A percentile compares a stretch with the other conserved stretches of the same genome.
Conservation (phyloP, 768 basidiomycete genomes). For the Lactarius evosmus region DNA sequence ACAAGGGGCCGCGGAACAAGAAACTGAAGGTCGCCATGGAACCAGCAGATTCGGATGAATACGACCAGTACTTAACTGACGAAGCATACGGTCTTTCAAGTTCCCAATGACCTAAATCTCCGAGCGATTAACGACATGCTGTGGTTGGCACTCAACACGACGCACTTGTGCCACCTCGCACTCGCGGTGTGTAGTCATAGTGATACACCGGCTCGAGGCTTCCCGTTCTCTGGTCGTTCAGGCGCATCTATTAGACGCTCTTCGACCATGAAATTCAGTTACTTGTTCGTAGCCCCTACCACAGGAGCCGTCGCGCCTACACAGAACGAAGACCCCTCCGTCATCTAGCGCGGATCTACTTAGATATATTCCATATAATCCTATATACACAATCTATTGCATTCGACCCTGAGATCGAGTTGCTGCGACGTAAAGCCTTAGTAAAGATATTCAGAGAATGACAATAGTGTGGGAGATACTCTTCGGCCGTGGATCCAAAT, state of each 20-base stretch:
- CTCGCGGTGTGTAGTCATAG: background rate
- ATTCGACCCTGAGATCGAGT: too few relatives aligned
- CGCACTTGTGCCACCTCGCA: background rate
- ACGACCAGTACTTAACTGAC: background rate
- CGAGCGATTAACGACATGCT: background rate
- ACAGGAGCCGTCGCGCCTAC: too few relatives aligned
- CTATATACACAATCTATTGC: background rate
- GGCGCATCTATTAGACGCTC: background rate
- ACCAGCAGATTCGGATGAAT: background rate
- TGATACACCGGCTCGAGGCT: background rate
- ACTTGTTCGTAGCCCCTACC: too few relatives aligned
- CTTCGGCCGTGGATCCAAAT: too few relatives aligned
- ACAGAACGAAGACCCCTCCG: background rate
- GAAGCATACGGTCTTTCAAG: background rate
- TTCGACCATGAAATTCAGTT: too few relatives aligned
- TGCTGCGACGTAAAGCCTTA: too few relatives aligned
- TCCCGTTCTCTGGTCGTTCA: background rate
- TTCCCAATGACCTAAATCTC: background rate
- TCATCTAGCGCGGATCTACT: background rate
- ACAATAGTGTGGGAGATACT: too few relatives aligned
- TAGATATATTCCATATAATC: background rate
- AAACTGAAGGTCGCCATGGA: too few relatives aligned
- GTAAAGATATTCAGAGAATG: too few relatives aligned
- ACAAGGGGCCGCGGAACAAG: too few relatives aligned
- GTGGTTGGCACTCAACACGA: background rate